Conservation (phyloP, 1,284 basidiomycete genomes). For the Amylostereum chailletii region DNA sequence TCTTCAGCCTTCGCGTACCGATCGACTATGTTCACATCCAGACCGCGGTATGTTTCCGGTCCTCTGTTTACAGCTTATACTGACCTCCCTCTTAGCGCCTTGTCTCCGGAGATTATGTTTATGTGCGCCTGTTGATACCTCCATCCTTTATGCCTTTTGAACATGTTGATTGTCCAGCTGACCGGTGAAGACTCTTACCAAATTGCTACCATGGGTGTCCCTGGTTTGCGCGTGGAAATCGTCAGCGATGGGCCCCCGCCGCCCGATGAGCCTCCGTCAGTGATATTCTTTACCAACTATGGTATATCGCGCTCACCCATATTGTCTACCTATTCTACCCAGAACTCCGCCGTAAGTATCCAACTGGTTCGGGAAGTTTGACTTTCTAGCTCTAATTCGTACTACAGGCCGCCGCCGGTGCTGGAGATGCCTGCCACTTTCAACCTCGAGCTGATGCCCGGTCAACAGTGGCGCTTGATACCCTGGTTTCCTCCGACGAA, state of each 20-base stretch:
- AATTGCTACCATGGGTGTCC: constrained; percentile 70
- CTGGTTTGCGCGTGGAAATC: constrained; percentile 73
- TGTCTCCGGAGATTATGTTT: constrained; percentile 70
- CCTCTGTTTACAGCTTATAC: constrained; percentile 9
- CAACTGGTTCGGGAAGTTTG: not conserved
- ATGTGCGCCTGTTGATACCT: constrained; percentile 35
- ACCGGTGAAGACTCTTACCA: constrained; percentile 77
- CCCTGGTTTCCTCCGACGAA: constrained; percentile 63
- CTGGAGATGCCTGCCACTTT: constrained; percentile 80
- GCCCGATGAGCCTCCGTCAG: constrained; percentile 63
- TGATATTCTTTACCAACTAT: not conserved
- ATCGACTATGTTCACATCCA: constrained; percentile 77
- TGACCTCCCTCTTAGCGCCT: constrained; percentile 41
- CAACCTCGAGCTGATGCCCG: constrained; percentile 66
- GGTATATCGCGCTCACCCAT: not conserved
- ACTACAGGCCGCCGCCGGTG: constrained; percentile 63
- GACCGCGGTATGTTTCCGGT: constrained; percentile 49
- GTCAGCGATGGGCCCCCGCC: constrained; percentile 74
- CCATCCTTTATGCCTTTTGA: constrained; percentile 6
- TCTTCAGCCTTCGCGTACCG: constrained; percentile 65
- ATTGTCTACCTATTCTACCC: constrained; percentile 3
- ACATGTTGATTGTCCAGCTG: constrained; percentile 33
- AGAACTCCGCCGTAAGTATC: not conserved
- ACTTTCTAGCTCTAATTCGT: not conserved
- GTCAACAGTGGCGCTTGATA: constrained; percentile 71